Percentiles rank a stretch among this genome's conserved stretches.
phyloP scores from a whole-genome alignment of 192 early-diverging fungal genomes.

The Coemansia sp. region DNA sequence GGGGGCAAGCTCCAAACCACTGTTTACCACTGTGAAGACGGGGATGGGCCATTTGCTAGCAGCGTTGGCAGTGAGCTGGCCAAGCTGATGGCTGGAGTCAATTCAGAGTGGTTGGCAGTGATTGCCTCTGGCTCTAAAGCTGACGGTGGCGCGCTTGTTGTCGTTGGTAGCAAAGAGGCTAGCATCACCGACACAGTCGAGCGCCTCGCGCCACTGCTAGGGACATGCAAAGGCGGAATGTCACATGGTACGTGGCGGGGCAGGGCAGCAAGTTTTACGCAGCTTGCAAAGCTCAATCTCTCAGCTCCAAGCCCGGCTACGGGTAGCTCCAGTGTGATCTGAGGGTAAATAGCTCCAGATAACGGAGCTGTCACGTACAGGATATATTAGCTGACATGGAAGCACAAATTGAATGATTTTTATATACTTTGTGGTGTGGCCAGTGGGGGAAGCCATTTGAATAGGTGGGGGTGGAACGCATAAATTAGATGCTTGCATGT shows the following conservation, averaged over 20 bases:
- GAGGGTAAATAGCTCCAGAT: not conserved
- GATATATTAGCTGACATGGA: not conserved
- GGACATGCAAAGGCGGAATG: constrained; percentile 23
- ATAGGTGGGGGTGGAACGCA: not conserved
- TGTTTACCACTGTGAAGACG: constrained; percentile 28
- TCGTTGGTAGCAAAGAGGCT: constrained; percentile 7
- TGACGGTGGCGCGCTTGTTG: constrained; percentile 18
- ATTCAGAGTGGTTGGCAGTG: constrained; percentile 10
- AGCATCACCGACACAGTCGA: constrained; percentile 4
- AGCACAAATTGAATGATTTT: not conserved
- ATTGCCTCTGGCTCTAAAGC: constrained; percentile 17
- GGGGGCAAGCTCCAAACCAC: not conserved
- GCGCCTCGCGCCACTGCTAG: constrained; percentile 8
- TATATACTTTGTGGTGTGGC: not conserved
- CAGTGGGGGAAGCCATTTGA: not conserved
- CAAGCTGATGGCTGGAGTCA: constrained; percentile 4
- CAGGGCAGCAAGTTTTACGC: constrained; percentile 9
- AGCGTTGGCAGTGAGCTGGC: constrained; percentile 12
- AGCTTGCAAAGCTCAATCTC: constrained; percentile 10
- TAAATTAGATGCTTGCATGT: not conserved
- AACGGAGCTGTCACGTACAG: not conserved
- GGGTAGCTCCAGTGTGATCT: not conserved
- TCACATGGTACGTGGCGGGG: constrained; percentile 29
- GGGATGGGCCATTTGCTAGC: constrained; percentile 23
- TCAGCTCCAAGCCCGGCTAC: not conserved